phyloP scores from a whole-genome alignment of 805 yeast genomes.

The Spathaspora sp. region DNA sequence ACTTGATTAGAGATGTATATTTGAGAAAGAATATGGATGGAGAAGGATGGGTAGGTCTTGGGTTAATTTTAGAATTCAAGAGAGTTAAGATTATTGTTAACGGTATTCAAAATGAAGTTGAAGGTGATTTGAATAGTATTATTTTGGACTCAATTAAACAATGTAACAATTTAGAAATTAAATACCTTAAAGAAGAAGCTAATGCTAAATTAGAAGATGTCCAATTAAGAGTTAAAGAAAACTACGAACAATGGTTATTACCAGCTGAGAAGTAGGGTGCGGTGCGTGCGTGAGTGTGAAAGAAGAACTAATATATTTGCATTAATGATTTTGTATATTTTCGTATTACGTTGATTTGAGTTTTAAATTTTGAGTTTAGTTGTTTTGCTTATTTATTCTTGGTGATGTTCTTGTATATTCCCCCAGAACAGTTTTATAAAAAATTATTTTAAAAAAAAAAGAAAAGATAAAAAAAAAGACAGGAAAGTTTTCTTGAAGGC shows the following conservation, averaged over 20 bases:
- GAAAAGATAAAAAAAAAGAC: background rate
- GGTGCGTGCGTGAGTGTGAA: background rate
- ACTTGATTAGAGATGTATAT: conserved; percentile 78
- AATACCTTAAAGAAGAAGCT: conserved; percentile 27
- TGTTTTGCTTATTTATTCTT: background rate
- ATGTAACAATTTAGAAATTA: conserved; percentile 50
- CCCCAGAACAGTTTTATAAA: background rate
- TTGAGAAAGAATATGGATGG: conserved; percentile 78
- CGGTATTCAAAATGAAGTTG: conserved; percentile 33
- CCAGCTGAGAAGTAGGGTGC: background rate
- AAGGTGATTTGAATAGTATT: conserved; percentile 22
- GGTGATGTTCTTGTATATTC: background rate
- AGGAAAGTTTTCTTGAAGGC: background rate
- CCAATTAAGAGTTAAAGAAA: conserved; percentile 57
- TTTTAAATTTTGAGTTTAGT: background rate
- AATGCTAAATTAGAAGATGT: conserved; percentile 41
- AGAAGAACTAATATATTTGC: background rate
- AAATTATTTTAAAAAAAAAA: background rate
- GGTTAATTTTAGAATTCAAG: conserved; percentile 64
- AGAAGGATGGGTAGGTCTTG: conserved; percentile 68
- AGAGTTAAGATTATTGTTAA: conserved; percentile 60
- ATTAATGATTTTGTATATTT: conserved; percentile 1
- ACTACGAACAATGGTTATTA: conserved; percentile 68
- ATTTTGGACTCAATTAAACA: conserved; percentile 52
- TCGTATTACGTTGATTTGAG: background rate